Conservation (phyloP, 306 rosid species). For the Senna tora region DNA sequence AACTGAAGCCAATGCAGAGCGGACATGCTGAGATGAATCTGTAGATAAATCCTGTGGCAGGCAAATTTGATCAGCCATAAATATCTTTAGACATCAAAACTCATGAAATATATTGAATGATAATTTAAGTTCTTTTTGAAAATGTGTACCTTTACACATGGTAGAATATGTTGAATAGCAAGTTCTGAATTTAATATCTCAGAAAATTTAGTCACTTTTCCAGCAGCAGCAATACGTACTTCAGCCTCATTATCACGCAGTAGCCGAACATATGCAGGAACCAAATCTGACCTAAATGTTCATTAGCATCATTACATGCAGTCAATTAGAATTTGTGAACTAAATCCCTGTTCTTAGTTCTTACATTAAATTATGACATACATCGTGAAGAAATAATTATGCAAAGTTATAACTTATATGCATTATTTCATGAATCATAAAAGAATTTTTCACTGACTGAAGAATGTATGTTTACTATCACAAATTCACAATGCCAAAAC, state of each 20-base stretch:
- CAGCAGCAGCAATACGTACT: slow-evolving; percentile 98
- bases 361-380: not conserved
- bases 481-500: slow-evolving; percentile 14
- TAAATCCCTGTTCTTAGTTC: not conserved
- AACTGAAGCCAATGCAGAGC: slow-evolving; percentile 97
- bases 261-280: slow-evolving; percentile 90
- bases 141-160: slow-evolving; percentile 85
- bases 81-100: slow-evolving; percentile 27
- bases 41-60: slow-evolving; percentile 75
- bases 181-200: slow-evolving; percentile 80
- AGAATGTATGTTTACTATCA: not conserved
- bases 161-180: slow-evolving; percentile 92
- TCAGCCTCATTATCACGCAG: slow-evolving; percentile 98
- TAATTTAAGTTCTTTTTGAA: slow-evolving; percentile 23
- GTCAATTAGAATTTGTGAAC: slow-evolving; percentile 26
- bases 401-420: slow-evolving; percentile 11
- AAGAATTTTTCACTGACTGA: slow-evolving; percentile 13
- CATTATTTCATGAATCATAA: slow-evolving; percentile 3
- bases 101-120: slow-evolving; percentile 4
- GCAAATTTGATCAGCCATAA: slow-evolving; percentile 37
- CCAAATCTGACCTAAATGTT: slow-evolving; percentile 76
- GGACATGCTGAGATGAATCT: slow-evolving; percentile 97
- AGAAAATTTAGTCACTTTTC: slow-evolving; percentile 89
- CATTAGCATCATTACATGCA: slow-evolving; percentile 33
- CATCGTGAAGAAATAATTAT: not conserved